These are phyloP conservation scores for Fusarium xylarioides DNA, from an alignment of 2,329 filamentous ascomycete species.

Conservation along the genomic window DNA sequence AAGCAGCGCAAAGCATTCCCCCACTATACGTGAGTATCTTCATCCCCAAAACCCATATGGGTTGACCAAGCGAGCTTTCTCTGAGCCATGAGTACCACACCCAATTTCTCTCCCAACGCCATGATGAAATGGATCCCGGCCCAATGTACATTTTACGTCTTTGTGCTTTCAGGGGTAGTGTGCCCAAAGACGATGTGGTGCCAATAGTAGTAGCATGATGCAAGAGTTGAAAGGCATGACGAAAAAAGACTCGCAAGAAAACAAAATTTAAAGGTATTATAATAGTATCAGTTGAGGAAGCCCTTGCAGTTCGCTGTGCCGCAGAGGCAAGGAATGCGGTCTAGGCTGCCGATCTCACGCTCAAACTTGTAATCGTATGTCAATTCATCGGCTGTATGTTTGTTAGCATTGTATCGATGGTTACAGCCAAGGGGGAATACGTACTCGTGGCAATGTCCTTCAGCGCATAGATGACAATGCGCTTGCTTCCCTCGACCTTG, in stretches of 20 bases:
- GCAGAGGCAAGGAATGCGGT: slow-evolving; percentile 97
- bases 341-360: slow-evolving; percentile 91
- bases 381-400: slow-evolving; percentile 85
- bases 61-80: slow-evolving; percentile 17
- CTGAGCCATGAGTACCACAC: neutral
- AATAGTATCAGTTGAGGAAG: slow-evolving; percentile 83
- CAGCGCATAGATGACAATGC: slow-evolving; percentile 98
- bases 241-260: slow-evolving; percentile 2
- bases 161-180: neutral
- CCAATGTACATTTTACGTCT: slow-evolving; percentile 30
- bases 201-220: slow-evolving; percentile 5
- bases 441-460: slow-evolving; percentile 94
- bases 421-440: slow-evolving; percentile 48
- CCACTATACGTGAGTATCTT: neutral
- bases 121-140: slow-evolving; percentile 28
- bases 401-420: slow-evolving; percentile 15
- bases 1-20: slow-evolving; percentile 2
- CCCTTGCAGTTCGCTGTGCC: slow-evolving; percentile 97
- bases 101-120: slow-evolving; percentile 31
- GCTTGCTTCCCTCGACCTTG: slow-evolving; percentile 96
- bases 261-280: slow-evolving; percentile 25
- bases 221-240: neutral
- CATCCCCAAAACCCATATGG: slow-evolving; percentile 1
- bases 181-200: slow-evolving; percentile 3
- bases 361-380: slow-evolving; percentile 99